phyloP scores from a whole-genome alignment of 345 rosid species.

The Gossypium sturtianum region DNA sequence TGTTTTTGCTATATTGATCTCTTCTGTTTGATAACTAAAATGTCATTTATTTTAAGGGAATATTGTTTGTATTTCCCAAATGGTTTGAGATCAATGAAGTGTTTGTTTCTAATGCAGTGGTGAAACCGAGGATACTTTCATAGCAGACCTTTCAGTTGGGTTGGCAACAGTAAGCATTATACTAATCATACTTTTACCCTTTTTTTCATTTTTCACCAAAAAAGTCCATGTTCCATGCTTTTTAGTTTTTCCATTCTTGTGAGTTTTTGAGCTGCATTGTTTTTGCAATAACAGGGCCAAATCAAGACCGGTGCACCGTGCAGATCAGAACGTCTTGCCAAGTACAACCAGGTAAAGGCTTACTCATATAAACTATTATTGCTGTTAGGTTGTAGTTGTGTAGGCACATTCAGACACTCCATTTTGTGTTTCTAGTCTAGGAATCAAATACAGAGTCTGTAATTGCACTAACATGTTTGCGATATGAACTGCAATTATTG shows the following conservation, averaged over 20 bases:
- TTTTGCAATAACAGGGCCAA: slow-evolving; percentile 39
- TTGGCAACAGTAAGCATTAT: slow-evolving; percentile 43
- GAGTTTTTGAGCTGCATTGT: neutral
- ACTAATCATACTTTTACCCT: neutral
- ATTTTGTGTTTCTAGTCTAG: neutral
- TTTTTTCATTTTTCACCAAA: neutral
- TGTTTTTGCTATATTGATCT: neutral
- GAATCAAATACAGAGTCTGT: neutral
- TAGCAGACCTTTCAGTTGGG: slow-evolving; percentile 53
- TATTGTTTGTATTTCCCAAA: neutral
- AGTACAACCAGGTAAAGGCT: slow-evolving; percentile 58
- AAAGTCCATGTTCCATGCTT: neutral
- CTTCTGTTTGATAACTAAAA: neutral
- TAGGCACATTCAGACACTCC: neutral
- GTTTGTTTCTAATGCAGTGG: slow-evolving; percentile 29
- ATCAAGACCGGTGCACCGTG: slow-evolving; percentile 69
- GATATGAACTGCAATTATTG: neutral
- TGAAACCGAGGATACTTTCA: slow-evolving; percentile 59
- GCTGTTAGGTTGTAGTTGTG: neutral
- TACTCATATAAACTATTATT: neutral
- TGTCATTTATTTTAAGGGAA: neutral
- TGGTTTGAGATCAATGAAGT: neutral
- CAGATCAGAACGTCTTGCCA: slow-evolving; percentile 70
- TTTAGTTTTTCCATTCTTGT: neutral
- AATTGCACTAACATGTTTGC: neutral